A percentile compares a stretch with the other conserved stretches of the same genome.
These are phyloP conservation scores for Plasmopara halstedii DNA, from an alignment of 352 stramenopile species.

Conservation along the genomic window DNA sequence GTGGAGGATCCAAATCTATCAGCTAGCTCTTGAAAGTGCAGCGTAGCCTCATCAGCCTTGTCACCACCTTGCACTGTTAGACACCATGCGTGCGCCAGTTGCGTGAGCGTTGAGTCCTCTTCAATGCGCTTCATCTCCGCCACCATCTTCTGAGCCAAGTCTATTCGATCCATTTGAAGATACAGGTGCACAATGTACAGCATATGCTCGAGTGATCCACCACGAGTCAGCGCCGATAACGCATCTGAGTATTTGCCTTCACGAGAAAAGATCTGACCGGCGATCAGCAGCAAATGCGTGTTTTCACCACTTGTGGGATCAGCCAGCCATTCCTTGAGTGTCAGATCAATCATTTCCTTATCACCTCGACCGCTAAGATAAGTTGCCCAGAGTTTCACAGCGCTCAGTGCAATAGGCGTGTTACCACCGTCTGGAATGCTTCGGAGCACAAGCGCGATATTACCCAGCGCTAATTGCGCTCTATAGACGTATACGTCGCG, in stretches of 20 bases:
- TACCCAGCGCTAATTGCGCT: conserved; percentile 84
- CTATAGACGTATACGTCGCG: conserved; percentile 93
- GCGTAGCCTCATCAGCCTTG: conserved; percentile 83
- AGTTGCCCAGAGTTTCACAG: conserved; percentile 81
- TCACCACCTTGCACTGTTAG: conserved; percentile 74
- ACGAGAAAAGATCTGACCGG: conserved; percentile 90
- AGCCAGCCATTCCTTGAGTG: conserved; percentile 87
- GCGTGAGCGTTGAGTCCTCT: conserved; percentile 95
- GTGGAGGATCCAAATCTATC: conserved; percentile 92
- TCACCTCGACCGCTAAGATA: conserved; percentile 72
- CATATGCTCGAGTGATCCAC: conserved; percentile 91
- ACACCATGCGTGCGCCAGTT: conserved; percentile 89
- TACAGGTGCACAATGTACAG: conserved; percentile 80
- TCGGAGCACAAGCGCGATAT: conserved; percentile 85
- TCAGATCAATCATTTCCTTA: conserved; percentile 84
- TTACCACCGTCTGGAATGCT: conserved; percentile 71
- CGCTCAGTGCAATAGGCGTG: conserved; percentile 66
- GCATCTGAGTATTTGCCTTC: conserved; percentile 92
- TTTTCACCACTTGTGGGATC: conserved; percentile 78
- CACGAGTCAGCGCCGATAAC: conserved; percentile 86
- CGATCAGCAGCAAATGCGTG: conserved; percentile 88
- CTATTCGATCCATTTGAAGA: conserved; percentile 91
- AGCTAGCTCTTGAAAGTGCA: conserved; percentile 90
- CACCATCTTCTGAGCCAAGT: conserved; percentile 88
- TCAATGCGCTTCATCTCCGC: conserved; percentile 88